Evolutionary conservation across 306 rosid genomes (phyloP).

Genomic region (Abrus pulchellus): DNA sequence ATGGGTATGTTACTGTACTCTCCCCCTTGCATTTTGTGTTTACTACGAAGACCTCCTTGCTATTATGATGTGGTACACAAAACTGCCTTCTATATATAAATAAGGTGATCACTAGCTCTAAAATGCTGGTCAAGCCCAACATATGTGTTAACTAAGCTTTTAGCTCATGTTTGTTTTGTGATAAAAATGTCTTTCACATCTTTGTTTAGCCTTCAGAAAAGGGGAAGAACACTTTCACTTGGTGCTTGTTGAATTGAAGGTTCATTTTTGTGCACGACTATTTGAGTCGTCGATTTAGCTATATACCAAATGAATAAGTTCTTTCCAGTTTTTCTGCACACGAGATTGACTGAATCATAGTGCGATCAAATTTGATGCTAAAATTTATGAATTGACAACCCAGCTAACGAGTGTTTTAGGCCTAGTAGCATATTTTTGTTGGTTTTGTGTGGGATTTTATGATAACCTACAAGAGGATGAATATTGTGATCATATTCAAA

Average conservation of each 20-base stretch:
- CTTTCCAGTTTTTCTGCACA: neutral
- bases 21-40: neutral
- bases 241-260: neutral
- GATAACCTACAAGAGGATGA: conserved; percentile 29
- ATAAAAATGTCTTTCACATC: conserved; percentile 11
- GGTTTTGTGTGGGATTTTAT: neutral
- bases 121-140: conserved; percentile 32
- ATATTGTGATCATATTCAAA: conserved; percentile 39
- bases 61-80: neutral
- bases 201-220: conserved; percentile 23
- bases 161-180: conserved; percentile 32
- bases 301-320: conserved; percentile 2
- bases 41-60: neutral
- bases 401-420: neutral
- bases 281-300: conserved; percentile 14
- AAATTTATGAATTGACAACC: neutral
- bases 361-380: conserved; percentile 12
- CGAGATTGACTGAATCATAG: neutral
- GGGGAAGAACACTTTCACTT: conserved; percentile 1
- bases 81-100: neutral
- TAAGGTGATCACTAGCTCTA: neutral
- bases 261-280: conserved; percentile 22
- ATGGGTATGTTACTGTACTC: neutral
- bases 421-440: neutral
- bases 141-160: conserved; percentile 32